Conservation (phyloP, 345 rosid genomes). For the Geranium rotundifolium region DNA sequence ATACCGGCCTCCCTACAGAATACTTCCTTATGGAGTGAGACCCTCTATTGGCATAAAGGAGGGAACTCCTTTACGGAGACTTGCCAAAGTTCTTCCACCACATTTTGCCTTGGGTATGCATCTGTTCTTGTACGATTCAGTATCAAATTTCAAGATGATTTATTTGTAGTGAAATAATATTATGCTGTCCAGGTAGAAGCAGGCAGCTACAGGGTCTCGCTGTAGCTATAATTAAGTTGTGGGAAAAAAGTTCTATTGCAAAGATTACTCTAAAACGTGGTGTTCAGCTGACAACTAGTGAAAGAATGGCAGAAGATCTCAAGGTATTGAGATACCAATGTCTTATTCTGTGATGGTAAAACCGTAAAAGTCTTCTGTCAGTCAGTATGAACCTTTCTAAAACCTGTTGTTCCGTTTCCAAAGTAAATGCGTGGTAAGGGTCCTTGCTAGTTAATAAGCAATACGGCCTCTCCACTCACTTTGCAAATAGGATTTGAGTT, state of each 20-base stretch:
- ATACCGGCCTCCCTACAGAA: conserved; percentile 78
- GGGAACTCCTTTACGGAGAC: conserved; percentile 64
- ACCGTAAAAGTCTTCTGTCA: too few relatives aligned
- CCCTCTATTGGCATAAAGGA: conserved; percentile 51
- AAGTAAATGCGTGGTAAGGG: too few relatives aligned
- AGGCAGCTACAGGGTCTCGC: conserved; percentile 93
- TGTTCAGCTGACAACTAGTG: conserved; percentile 80
- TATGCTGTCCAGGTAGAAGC: conserved; percentile 57
- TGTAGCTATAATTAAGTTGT: conserved; percentile 63
- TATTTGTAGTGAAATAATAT: conserved; percentile 11
- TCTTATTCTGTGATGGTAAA: too few relatives aligned
- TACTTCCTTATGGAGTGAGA: conserved; percentile 85
- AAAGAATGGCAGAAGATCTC: conserved; percentile 95
- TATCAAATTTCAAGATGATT: conserved; percentile 4
- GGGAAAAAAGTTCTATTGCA: conserved; percentile 78
- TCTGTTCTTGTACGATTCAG: neutral
- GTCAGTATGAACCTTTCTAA: too few relatives aligned
- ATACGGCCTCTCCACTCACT: too few relatives aligned
- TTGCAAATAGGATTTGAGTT: too few relatives aligned
- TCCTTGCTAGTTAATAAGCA: too few relatives aligned
- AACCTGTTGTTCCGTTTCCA: too few relatives aligned
- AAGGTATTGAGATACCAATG: conserved; percentile 37
- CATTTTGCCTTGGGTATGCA: conserved; percentile 82
- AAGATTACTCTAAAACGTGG: conserved; percentile 90
- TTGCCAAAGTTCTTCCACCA: conserved; percentile 83